These are phyloP conservation scores for Crithidia acanthocephali DNA, from an alignment of 208 protist genomes.

Conservation along the genomic window DNA sequence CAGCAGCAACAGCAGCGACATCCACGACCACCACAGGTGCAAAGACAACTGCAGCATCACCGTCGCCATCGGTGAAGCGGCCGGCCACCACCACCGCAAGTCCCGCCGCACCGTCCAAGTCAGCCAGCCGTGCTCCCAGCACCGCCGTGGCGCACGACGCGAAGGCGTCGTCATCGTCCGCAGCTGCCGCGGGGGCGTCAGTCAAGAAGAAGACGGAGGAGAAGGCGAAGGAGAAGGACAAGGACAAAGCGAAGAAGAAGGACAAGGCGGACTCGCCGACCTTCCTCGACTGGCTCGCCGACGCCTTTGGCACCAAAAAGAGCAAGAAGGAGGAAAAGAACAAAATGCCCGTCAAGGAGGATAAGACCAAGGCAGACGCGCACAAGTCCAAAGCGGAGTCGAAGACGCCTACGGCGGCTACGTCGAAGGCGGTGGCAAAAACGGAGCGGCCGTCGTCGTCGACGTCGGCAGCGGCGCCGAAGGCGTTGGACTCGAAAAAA, in stretches of 20 bases:
- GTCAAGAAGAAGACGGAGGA: neutral
- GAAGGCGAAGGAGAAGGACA: neutral
- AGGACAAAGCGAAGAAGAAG: conserved; percentile 8
- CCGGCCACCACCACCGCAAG: neutral
- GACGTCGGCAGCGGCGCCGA: neutral
- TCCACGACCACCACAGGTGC: neutral
- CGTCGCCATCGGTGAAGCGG: neutral
- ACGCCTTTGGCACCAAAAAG: conserved; percentile 12
- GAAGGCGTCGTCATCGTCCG: neutral
- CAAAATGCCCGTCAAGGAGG: neutral
- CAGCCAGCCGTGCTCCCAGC: neutral
- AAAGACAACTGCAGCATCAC: neutral
- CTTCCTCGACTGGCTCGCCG: conserved; percentile 11
- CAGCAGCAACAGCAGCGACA: neutral
- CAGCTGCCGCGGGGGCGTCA: too few relatives aligned
- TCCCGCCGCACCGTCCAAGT: neutral
- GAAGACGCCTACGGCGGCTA: neutral
- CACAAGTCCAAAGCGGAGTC: neutral
- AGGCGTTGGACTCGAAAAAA: neutral
- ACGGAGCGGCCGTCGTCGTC: neutral
- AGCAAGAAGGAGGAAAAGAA: conserved; percentile 7
- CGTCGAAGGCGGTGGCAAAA: conserved; percentile 7
- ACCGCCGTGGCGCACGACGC: neutral
- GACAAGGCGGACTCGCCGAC: neutral
- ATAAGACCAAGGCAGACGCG: neutral